Conservation (phyloP, 1,284 basidiomycete genomes). For the Tremellales sp. region DNA sequence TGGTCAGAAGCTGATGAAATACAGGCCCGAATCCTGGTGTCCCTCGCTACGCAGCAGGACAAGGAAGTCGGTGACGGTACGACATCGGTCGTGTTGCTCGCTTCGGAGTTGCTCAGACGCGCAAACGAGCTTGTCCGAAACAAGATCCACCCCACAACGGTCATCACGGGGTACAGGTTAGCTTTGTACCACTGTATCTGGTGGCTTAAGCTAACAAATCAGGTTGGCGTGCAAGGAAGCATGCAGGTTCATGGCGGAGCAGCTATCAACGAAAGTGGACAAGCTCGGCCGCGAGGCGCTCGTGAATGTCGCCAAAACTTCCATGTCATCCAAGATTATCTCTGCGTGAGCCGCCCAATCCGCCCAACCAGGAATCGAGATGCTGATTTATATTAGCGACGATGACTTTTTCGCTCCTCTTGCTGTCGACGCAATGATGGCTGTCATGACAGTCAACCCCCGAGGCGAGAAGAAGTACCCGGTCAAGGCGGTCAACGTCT, state of each 20-base stretch:
- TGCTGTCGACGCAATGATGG: conserved; percentile 98
- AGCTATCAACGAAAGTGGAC: conserved; percentile 93
- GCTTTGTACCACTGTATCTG: conserved; percentile 3
- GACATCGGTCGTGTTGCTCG: conserved; percentile 96
- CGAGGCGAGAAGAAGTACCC: conserved; percentile 98
- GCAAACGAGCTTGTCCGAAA: conserved; percentile 98
- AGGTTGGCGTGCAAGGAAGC: conserved; percentile 91
- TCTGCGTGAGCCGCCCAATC: conserved; percentile 67
- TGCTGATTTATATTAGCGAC: conserved; percentile 59
- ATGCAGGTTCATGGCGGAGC: conserved; percentile 97
- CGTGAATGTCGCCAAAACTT: conserved; percentile 96
- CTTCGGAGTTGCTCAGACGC: conserved; percentile 88
- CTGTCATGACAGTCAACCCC: conserved; percentile 90
- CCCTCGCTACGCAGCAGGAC: conserved; percentile 98
- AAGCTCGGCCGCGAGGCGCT: conserved; percentile 83
- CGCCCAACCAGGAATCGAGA: not conserved
- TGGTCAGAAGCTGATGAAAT: conserved; percentile 5
- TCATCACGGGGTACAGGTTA: conserved; percentile 91
- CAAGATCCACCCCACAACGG: conserved; percentile 98
- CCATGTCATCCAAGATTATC: conserved; percentile 99
- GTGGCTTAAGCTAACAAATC: not conserved
- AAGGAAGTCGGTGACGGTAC: conserved; percentile 99
- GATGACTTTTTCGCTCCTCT: conserved; percentile 98
- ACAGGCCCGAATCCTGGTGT: conserved; percentile 82
- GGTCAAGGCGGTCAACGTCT: conserved; percentile 98